Conservation (phyloP, 73 alveolate genomes). For the Symbiodinium pilosum region DNA sequence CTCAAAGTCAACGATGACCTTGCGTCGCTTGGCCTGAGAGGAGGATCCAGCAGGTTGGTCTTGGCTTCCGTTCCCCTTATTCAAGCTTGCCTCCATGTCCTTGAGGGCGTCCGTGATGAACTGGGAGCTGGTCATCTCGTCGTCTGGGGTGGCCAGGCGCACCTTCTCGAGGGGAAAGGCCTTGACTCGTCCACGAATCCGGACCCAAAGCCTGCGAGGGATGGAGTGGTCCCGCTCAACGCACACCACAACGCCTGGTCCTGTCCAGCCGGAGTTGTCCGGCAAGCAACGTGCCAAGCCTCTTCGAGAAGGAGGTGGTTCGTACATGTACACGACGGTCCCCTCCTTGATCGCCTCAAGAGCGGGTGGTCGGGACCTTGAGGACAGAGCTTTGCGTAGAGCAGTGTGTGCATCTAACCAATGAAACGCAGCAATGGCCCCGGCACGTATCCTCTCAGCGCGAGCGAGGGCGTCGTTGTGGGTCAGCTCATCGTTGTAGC, state of each 20-base stretch:
- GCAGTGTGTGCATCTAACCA: too few species aligned
- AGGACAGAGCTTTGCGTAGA: too few species aligned
- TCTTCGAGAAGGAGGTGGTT: too few species aligned
- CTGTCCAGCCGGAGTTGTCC: too few species aligned
- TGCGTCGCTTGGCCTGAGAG: too few species aligned
- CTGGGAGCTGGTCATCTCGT: background rate
- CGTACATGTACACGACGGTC: too few species aligned
- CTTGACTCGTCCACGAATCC: background rate
- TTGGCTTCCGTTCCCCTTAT: background rate
- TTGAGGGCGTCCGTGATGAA: constrained; percentile 9
- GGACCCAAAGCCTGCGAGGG: constrained; percentile 25
- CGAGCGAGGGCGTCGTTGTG: background rate
- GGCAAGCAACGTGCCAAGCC: too few species aligned
- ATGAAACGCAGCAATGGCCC: too few species aligned
- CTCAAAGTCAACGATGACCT: background rate
- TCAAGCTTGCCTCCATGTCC: background rate
- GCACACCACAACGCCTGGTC: constrained; percentile 34
- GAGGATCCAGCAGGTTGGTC: too few species aligned
- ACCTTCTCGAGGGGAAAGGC: constrained; percentile 7
- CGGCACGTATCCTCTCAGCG: too few species aligned
- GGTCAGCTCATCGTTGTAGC: background rate
- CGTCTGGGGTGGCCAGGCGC: constrained; percentile 32
- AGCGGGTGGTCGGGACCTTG: too few species aligned
- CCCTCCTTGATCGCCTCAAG: too few species aligned
- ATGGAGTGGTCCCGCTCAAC: background rate